Conservation (phyloP, 2,329 filamentous ascomycete genomes). For the Fusarium torulosum region DNA sequence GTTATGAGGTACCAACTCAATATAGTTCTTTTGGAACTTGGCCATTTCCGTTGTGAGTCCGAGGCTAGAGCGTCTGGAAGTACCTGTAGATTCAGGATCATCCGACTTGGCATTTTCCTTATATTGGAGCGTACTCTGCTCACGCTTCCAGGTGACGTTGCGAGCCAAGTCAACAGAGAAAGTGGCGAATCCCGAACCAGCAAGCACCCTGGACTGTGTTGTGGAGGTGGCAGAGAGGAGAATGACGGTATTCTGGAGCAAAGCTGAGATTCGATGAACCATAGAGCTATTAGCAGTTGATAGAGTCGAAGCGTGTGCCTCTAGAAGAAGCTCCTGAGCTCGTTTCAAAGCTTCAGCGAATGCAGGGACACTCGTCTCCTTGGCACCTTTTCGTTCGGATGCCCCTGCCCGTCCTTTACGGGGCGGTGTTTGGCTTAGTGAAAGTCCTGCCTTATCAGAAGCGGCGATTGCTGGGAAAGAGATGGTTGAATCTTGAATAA, state of each 20-base stretch:
- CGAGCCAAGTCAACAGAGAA: slow-evolving; percentile 77
- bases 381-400: slow-evolving; percentile 48
- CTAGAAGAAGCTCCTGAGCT: slow-evolving; percentile 74
- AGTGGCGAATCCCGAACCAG: slow-evolving; percentile 69
- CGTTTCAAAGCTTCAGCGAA: slow-evolving; percentile 72
- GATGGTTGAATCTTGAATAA: slow-evolving; percentile 91
- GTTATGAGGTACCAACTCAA: slow-evolving; percentile 83
- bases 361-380: slow-evolving; percentile 49
- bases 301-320: slow-evolving; percentile 70
- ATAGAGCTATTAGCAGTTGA: slow-evolving; percentile 68
- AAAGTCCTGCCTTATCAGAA: slow-evolving; percentile 56
- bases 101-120: slow-evolving; percentile 29
- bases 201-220: slow-evolving; percentile 59
- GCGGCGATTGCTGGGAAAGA: slow-evolving; percentile 79
- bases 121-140: slow-evolving; percentile 68
- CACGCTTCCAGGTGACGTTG: slow-evolving; percentile 75
- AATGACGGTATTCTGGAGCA: slow-evolving; percentile 74
- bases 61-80: slow-evolving; percentile 58
- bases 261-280: slow-evolving; percentile 72
- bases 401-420: slow-evolving; percentile 47
- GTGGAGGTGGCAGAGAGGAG: slow-evolving; percentile 72
- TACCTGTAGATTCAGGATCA: slow-evolving; percentile 6
- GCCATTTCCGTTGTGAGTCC: slow-evolving; percentile 65
- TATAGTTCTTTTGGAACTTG: slow-evolving; percentile 81
- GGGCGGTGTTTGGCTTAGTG: slow-evolving; percentile 55